Percentiles rank a stretch among this genome's conserved stretches.
Evolutionary conservation across 2,329 filamentous ascomycete genomes (phyloP).

Genomic region (Beauveria varroae): DNA sequence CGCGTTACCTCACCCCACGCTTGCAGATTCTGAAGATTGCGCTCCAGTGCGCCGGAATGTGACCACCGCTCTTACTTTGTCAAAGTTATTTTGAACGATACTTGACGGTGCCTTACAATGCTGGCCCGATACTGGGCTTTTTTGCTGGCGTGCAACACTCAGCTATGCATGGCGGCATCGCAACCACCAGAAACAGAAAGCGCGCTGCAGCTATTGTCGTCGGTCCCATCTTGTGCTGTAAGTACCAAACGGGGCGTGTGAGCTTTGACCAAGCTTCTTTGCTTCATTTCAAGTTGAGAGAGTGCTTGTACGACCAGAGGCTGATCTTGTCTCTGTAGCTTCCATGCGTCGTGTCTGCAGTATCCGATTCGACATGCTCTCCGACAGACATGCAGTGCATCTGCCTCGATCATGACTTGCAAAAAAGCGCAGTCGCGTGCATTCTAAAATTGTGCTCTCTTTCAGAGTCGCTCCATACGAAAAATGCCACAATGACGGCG

Average conservation of each 20-base stretch:
- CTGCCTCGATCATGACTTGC: background rate
- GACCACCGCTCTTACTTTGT: background rate
- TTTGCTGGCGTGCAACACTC: background rate
- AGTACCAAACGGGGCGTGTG: background rate
- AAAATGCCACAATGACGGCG: conserved; percentile 18
- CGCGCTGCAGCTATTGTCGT: background rate
- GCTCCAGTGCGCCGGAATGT: background rate
- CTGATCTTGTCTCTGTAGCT: background rate
- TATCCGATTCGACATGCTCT: background rate
- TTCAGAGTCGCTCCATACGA: conserved; percentile 1
- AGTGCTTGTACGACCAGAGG: background rate
- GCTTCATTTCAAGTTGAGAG: background rate
- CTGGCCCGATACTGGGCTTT: background rate
- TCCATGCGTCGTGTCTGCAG: background rate
- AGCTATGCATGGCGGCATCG: background rate
- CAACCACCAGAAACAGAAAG: background rate
- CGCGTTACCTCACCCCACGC: background rate
- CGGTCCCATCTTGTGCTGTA: background rate
- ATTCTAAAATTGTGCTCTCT: background rate
- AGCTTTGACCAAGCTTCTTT: too few species aligned
- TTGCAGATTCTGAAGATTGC: background rate
- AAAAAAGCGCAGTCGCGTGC: background rate
- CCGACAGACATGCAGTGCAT: background rate
- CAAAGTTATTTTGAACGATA: background rate
- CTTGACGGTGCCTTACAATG: background rate